Evolutionary conservation across 768 basidiomycete genomes (phyloP).

Genomic region (Rhodosporidiobolus sp.): DNA sequence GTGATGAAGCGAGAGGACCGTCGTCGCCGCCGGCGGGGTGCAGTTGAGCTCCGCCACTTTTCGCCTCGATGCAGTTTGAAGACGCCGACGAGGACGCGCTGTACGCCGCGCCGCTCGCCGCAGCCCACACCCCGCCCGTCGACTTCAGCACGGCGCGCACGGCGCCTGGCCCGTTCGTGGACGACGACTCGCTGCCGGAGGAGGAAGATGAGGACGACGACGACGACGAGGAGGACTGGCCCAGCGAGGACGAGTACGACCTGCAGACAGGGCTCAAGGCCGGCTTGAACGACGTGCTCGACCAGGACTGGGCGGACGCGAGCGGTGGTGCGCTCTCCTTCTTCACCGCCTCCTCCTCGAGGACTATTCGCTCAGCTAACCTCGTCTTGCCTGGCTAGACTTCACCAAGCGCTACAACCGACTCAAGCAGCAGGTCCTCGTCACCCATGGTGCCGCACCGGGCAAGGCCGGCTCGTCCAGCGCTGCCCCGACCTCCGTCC

Average conservation of each 20-base stretch:
- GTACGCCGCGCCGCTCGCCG: background rate
- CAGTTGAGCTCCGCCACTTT: background rate
- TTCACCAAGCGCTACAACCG: slow-evolving; percentile 99
- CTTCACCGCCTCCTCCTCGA: background rate
- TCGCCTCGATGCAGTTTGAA: slow-evolving; percentile 22
- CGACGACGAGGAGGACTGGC: slow-evolving; percentile 54
- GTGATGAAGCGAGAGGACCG: no score
- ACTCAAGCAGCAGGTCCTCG: slow-evolving; percentile 81
- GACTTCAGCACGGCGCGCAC: background rate
- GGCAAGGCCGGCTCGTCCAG: slow-evolving; percentile 62
- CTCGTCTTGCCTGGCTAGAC: slow-evolving; percentile 52
- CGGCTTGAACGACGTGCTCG: slow-evolving; percentile 69
- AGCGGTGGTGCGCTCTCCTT: slow-evolving; percentile 7
- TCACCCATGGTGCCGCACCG: slow-evolving; percentile 57
- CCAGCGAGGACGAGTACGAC: slow-evolving; percentile 9
- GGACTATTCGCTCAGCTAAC: background rate
- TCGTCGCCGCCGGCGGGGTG: no score
- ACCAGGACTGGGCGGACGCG: slow-evolving; percentile 32
- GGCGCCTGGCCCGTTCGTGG: background rate
- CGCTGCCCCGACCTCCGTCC: slow-evolving; percentile 29
- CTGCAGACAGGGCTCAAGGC: slow-evolving; percentile 50
- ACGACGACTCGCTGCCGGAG: slow-evolving; percentile 13
- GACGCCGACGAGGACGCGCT: slow-evolving; percentile 22
- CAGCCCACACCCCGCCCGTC: background rate
- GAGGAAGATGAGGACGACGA: slow-evolving; percentile 52